Evolutionary conservation across 306 rosid genomes (phyloP).

Genomic region (Prosopis cineraria): DNA sequence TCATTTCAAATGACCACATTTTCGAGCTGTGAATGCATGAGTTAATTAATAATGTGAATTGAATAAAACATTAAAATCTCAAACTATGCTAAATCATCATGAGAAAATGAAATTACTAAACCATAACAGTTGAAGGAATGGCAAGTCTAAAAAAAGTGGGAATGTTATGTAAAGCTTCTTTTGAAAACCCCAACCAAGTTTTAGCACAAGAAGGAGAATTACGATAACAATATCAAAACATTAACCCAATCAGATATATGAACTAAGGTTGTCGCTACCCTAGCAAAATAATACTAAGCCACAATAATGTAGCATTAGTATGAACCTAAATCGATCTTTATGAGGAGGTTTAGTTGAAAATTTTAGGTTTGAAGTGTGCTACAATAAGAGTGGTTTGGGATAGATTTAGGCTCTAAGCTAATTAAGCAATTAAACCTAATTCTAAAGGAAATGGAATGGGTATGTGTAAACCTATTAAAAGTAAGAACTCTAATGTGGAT

Average conservation of each 20-base stretch:
- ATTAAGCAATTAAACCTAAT: too few species aligned
- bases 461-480: too few species aligned
- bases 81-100: background rate
- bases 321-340: too few species aligned
- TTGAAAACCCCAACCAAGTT: constrained; percentile 66
- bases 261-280: too few species aligned
- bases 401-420: too few species aligned
- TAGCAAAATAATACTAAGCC: too few species aligned
- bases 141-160: constrained; percentile 60
- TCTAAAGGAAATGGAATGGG: too few species aligned
- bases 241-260: constrained; percentile 73
- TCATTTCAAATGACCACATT: constrained; percentile 64
- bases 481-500: too few species aligned
- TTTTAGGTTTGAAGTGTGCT: too few species aligned
- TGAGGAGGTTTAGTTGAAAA: too few species aligned
- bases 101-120: constrained; percentile 52
- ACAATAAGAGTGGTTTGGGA: too few species aligned
- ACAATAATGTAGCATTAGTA: too few species aligned
- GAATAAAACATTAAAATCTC: background rate
- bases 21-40: constrained; percentile 56
- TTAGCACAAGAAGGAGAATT: constrained; percentile 57
- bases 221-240: constrained; percentile 51
- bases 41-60: background rate
- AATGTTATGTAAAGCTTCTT: constrained; percentile 51
- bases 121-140: constrained; percentile 76